Base-by-base conservation (phyloP, 2,329 filamentous ascomycete genomes). In the Volutella citrinella region DNA sequence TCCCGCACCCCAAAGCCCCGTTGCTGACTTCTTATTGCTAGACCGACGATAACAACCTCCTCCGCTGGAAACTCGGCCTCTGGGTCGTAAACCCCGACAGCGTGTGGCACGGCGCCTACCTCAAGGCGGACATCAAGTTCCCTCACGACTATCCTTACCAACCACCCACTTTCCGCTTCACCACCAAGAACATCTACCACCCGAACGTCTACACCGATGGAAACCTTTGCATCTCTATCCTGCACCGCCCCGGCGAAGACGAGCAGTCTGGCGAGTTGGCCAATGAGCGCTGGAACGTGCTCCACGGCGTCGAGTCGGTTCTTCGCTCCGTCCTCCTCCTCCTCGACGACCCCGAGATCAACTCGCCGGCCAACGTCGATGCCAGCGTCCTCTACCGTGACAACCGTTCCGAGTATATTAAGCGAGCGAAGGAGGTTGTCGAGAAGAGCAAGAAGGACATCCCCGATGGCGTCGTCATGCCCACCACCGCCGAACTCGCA, bases 191-290 rank as follows among this genome's bases (percentile, higher is more conserved):
- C 12, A 82, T 97, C 43, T 88, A 80, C 66, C 91, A 98, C 61
- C 91, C 91, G 4, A 98, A 98, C 61, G 82, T 98, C 55, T 97
- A 97, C 66, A 67, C 80, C 6, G 87, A 96, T 60, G 91, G 91
- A 52, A 83, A 83, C 48, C 76, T 97, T 27, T 97, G 93, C 70
- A 97, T 98, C 59, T 96, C 90, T 27, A 98, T 98, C 54, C 80
- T 98, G 10, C 91, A 98, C 63, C 77, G 80, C 13, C 89, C 93
- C 1, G 93, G 93, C 47, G 88, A 96, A 42, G 91, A 97, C 57
- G 79, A 85, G 49, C 91, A 90, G 72, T 95, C 90, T 1, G 93
- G 93, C 42, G 91, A 97, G 64, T 66, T 77, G 23, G 91, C 93
- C 7, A 84, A 83, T 38, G 93, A 97, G 66, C 85, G 91, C 38